phyloP scores from a whole-genome alignment of 306 rosid genomes.

The Rosa multiflora region DNA sequence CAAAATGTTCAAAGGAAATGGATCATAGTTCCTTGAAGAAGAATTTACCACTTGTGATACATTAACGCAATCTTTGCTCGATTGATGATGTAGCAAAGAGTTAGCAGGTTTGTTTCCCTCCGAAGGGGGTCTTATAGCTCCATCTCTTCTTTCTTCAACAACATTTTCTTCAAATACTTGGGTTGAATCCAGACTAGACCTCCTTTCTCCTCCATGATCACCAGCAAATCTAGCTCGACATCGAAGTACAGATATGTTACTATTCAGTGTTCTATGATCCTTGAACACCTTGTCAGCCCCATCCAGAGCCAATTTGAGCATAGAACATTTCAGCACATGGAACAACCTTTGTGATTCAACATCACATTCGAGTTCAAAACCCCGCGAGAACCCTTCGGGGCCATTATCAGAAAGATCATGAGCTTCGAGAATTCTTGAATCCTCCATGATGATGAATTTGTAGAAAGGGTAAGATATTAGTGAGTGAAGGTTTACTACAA shows the following conservation, averaged over 20 bases:
- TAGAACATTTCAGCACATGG: slow-evolving; percentile 16
- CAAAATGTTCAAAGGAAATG: slow-evolving; percentile 11
- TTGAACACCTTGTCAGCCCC: slow-evolving; percentile 30
- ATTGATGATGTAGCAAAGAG: background rate
- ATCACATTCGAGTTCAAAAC: slow-evolving; percentile 11
- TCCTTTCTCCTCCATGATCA: background rate
- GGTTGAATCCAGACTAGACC: background rate
- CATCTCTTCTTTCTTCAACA: background rate
- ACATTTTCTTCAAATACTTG: background rate
- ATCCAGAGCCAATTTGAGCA: slow-evolving; percentile 19
- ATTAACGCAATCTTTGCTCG: background rate
- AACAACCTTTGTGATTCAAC: slow-evolving; percentile 4
- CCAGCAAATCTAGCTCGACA: background rate
- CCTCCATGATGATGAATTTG: slow-evolving; percentile 10
- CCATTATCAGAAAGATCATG: background rate
- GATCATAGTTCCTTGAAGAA: background rate
- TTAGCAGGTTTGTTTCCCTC: background rate
- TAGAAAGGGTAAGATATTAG: background rate
- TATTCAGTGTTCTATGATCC: slow-evolving; percentile 14
- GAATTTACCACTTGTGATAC: background rate
- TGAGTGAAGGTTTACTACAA: background rate
- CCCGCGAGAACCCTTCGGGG: background rate
- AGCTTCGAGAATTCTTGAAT: background rate
- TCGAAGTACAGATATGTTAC: background rate
- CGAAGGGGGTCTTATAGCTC: background rate